A percentile compares a stretch with the other conserved stretches of the same genome.
Evolutionary conservation across 768 basidiomycete genomes (phyloP).

Genomic region (Sporobolomyces roseus): DNA sequence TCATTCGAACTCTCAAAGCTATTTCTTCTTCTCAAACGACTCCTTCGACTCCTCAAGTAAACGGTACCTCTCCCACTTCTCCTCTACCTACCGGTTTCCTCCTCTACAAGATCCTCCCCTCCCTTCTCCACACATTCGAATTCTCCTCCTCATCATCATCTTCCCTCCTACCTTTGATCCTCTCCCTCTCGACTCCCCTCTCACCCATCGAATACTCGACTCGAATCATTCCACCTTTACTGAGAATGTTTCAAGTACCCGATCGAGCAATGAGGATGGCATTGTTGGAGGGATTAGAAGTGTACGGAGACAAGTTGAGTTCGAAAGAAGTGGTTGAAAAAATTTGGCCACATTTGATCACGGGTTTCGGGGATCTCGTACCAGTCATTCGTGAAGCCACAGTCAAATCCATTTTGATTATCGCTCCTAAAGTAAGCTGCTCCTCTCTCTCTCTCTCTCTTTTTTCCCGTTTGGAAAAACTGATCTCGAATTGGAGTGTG

Average conservation of each 20-base stretch:
- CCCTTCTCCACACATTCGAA: conserved; percentile 51
- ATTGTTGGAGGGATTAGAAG: conserved; percentile 73
- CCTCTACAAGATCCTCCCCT: conserved; percentile 79
- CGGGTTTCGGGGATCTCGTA: conserved; percentile 91
- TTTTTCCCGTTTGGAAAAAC: too few species aligned
- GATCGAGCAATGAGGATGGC: conserved; percentile 94
- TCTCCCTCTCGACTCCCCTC: conserved; percentile 5
- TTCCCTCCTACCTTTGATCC: conserved; percentile 64
- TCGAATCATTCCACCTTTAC: conserved; percentile 68
- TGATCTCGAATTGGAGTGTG: too few species aligned
- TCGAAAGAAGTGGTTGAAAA: conserved; percentile 77
- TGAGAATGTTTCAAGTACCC: conserved; percentile 78
- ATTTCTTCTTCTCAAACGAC: conserved; percentile 49
- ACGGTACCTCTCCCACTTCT: conserved; percentile 51
- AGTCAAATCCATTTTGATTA: conserved; percentile 73
- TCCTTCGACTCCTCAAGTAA: conserved; percentile 39
- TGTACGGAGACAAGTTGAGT: conserved; percentile 82
- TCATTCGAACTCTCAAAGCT: conserved; percentile 36
- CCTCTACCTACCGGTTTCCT: conserved; percentile 83
- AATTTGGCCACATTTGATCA: conserved; percentile 91
- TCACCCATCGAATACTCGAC: conserved; percentile 59
- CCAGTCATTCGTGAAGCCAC: conserved; percentile 92
- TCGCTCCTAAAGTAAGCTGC: conserved; percentile 70
- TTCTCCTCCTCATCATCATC: conserved; percentile 72
- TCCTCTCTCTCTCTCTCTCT: background rate